Conservation (phyloP, 73 alveolate genomes). For the Tetrahymena thermophila region DNA sequence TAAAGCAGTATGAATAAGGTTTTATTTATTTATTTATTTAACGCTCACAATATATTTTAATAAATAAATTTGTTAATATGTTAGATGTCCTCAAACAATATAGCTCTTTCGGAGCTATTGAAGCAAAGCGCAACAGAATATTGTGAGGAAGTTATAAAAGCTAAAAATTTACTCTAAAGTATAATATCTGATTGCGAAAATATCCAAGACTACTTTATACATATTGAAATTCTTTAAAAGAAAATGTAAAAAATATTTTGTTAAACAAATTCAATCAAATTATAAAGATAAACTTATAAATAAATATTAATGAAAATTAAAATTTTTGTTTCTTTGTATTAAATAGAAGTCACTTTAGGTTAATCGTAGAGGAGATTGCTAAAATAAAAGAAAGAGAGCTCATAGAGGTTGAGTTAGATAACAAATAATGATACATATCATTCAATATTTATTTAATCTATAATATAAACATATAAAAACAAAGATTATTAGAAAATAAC, state of each 20-base stretch:
- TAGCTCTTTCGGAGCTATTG: neutral
- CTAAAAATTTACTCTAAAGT: neutral
- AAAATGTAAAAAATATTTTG: neutral
- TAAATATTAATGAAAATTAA: neutral
- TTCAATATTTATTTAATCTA: neutral
- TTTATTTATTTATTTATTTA: neutral
- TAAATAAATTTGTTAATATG: neutral
- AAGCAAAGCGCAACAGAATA: neutral
- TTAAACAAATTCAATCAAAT: neutral
- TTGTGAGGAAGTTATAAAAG: neutral
- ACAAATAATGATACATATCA: neutral
- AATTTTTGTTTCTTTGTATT: neutral
- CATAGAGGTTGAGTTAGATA: neutral
- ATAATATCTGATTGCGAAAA: neutral
- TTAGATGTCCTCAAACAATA: neutral
- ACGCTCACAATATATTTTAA: neutral
- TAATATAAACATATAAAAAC: too few species aligned
- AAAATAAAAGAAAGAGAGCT: neutral
- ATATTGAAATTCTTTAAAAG: neutral
- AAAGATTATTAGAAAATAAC: too few species aligned
- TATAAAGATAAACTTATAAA: neutral
- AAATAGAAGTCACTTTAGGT: neutral
- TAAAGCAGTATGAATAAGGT: neutral
- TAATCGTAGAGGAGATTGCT: neutral
- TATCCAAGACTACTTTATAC: neutral